A percentile compares a stretch with the other conserved stretches of the same genome.
These are phyloP conservation scores for Knufia petricola DNA, from an alignment of 2,329 filamentous ascomycete genomes.

Conservation along the genomic window DNA sequence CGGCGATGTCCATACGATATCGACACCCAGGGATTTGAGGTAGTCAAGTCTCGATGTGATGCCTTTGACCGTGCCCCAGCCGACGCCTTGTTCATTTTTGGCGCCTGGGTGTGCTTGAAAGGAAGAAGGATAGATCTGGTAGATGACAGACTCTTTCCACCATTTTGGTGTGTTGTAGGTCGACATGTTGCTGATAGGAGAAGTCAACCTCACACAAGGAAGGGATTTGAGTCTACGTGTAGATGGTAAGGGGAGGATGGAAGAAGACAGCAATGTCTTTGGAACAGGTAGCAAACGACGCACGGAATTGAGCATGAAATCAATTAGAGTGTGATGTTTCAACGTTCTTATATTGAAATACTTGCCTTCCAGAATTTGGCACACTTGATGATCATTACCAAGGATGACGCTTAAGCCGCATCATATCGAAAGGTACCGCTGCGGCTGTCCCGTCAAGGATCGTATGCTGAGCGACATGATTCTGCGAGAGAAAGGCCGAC, in stretches of 20 bases:
- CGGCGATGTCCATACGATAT: slow-evolving; percentile 49
- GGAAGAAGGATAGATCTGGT: slow-evolving; percentile 52
- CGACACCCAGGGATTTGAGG: slow-evolving; percentile 50
- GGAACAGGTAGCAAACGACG: neutral
- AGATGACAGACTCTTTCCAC: slow-evolving; percentile 51
- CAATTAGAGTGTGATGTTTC: too few species aligned
- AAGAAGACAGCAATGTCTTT: neutral
- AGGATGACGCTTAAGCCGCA: neutral
- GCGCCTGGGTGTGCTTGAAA: slow-evolving; percentile 28
- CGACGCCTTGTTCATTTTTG: slow-evolving; percentile 41
- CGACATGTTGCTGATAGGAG: neutral
- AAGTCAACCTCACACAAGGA: too few species aligned
- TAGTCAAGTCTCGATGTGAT: slow-evolving; percentile 58
- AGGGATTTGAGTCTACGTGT: too few species aligned
- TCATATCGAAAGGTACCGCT: neutral
- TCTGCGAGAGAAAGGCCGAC: slow-evolving; percentile 7
- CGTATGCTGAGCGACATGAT: neutral
- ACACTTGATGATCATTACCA: neutral
- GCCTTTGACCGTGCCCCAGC: slow-evolving; percentile 56
- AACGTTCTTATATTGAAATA: too few species aligned
- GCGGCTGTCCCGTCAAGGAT: neutral
- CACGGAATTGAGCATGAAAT: neutral
- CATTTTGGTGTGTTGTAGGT: slow-evolving; percentile 27
- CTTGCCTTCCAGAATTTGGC: too few species aligned
- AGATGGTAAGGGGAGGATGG: neutral